Percentiles rank a stretch among this genome's conserved stretches.
Evolutionary conservation across 176 grass and related monocot genomes (phyloP).

Genomic region (Sorghum bicolor): DNA sequence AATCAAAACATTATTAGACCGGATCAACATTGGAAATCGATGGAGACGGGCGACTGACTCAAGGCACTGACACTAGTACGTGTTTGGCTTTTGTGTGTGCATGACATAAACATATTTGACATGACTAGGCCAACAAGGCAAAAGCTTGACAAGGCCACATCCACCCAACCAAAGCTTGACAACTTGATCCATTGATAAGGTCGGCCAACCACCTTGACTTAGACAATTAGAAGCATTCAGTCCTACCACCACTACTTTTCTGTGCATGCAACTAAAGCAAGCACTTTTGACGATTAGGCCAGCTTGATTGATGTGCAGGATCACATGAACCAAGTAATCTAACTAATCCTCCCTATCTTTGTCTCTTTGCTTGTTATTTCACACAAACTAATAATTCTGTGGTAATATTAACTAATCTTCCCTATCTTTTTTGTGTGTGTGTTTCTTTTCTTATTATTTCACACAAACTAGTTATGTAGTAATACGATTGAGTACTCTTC

Average conservation of each 20-base stretch:
- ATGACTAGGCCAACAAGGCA: not conserved
- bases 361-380: not conserved
- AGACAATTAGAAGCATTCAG: not conserved
- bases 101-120: not conserved
- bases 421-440: too few relatives aligned
- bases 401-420: not conserved
- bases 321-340: not conserved
- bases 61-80: not conserved
- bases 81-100: not conserved
- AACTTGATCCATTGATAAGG: not conserved
- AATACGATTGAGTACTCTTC: not conserved
- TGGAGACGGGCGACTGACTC: not conserved
- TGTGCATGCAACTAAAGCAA: not conserved
- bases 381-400: not conserved
- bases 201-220: not conserved
- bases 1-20: not conserved
- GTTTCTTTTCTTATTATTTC: not conserved
- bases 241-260: not conserved
- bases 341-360: not conserved
- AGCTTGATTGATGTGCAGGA: not conserved
- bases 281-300: not conserved
- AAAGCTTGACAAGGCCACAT: not conserved
- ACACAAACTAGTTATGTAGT: not conserved
- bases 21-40: not conserved
- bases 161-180: constrained; percentile 4